A percentile compares a stretch with the other conserved stretches of the same genome.
phyloP scores from a whole-genome alignment of 371 early-diverging fungal genomes.

The Mucor irregularis region DNA sequence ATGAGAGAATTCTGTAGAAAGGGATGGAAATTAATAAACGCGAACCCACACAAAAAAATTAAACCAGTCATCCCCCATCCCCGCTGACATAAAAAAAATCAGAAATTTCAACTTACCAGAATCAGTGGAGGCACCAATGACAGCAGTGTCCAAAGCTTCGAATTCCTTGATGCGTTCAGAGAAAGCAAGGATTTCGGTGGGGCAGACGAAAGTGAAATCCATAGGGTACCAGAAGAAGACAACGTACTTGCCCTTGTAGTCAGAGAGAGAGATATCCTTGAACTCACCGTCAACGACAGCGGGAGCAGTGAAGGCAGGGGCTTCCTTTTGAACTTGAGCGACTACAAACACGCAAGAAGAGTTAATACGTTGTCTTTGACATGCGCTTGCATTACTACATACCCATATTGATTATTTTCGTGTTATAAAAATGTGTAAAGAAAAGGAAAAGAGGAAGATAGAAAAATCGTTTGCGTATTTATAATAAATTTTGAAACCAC shows the following conservation, averaged over 20 bases:
- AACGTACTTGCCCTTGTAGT: conserved; percentile 82
- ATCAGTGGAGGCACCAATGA: conserved; percentile 52
- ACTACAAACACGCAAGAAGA: conserved; percentile 1
- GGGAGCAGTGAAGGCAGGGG: conserved; percentile 77
- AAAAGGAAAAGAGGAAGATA: neutral
- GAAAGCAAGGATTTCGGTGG: conserved; percentile 73
- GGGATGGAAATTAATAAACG: neutral
- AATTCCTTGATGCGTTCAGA: conserved; percentile 70
- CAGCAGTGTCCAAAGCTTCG: conserved; percentile 58
- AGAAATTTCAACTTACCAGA: conserved; percentile 34
- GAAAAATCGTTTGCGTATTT: conserved; percentile 1
- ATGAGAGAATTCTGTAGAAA: conserved; percentile 44
- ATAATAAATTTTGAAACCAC: neutral
- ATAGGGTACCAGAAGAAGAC: conserved; percentile 53
- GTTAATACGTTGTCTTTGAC: neutral
- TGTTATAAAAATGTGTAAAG: neutral
- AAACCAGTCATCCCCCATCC: neutral
- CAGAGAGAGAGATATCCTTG: conserved; percentile 77
- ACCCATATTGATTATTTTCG: conserved; percentile 18
- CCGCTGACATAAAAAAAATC: neutral
- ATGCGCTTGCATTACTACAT: neutral
- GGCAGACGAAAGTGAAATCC: conserved; percentile 65
- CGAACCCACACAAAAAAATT: neutral
- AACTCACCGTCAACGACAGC: conserved; percentile 79
- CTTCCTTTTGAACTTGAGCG: conserved; percentile 54